Evolutionary conservation across 768 basidiomycete species (phyloP).

Genomic region (Podaxis sp.): DNA sequence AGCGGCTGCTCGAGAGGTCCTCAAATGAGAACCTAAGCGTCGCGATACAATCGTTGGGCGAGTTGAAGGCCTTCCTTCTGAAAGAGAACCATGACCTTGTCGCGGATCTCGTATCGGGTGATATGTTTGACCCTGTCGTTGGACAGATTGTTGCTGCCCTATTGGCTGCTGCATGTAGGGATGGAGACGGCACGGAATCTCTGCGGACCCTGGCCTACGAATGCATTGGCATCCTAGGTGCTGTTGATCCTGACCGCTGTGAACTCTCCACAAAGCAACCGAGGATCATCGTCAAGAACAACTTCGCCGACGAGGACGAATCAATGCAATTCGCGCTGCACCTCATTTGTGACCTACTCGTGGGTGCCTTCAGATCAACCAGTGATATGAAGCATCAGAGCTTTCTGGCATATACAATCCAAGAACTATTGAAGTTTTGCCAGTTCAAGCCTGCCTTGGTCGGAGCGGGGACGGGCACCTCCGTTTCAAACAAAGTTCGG

Average conservation of each 20-base stretch:
- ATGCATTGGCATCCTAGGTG: slow-evolving; percentile 88
- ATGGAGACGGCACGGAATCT: slow-evolving; percentile 69
- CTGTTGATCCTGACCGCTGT: slow-evolving; percentile 91
- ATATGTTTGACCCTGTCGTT: slow-evolving; percentile 76
- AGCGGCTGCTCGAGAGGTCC: slow-evolving; percentile 68
- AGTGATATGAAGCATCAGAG: slow-evolving; percentile 92
- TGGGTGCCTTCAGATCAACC: slow-evolving; percentile 87
- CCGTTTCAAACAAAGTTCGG: slow-evolving; percentile 62
- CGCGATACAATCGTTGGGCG: slow-evolving; percentile 64
- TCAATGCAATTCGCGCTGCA: slow-evolving; percentile 77
- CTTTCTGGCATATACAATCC: slow-evolving; percentile 85
- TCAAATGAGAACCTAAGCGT: slow-evolving; percentile 80
- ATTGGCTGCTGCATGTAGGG: slow-evolving; percentile 67
- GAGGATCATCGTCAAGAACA: slow-evolving; percentile 69
- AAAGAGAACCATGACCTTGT: slow-evolving; percentile 48
- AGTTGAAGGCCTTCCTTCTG: slow-evolving; percentile 66
- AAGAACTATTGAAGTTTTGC: slow-evolving; percentile 85
- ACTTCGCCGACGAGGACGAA: slow-evolving; percentile 79
- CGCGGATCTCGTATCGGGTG: slow-evolving; percentile 68
- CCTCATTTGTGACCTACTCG: slow-evolving; percentile 80
- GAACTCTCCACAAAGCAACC: slow-evolving; percentile 56
- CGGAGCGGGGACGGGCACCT: slow-evolving; percentile 38
- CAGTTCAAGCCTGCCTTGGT: slow-evolving; percentile 79
- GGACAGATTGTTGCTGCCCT: slow-evolving; percentile 65
- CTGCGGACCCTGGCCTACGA: slow-evolving; percentile 76